Evolutionary conservation across 23 red algal species (phyloP).

Genomic region (Cyanidioschyzon merolae): DNA sequence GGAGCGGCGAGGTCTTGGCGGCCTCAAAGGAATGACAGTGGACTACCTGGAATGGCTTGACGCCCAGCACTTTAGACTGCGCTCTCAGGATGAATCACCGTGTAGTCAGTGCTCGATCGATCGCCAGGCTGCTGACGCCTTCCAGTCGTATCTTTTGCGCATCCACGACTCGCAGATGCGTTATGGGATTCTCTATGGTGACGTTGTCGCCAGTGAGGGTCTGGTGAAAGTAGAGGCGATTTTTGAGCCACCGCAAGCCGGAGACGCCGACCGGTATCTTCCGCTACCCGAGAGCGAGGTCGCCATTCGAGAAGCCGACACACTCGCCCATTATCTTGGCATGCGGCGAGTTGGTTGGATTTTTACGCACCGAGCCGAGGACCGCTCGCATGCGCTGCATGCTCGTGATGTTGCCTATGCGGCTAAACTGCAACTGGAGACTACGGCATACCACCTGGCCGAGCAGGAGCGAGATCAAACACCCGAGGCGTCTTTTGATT

Average conservation of each 20-base stretch:
- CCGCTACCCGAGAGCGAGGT: constrained; percentile 22
- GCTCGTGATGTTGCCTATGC: constrained; percentile 53
- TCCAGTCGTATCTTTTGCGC: constrained; percentile 23
- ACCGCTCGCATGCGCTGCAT: constrained; percentile 57
- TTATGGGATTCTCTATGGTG: constrained; percentile 37
- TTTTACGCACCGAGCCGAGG: constrained; percentile 35
- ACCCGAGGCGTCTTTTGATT: background rate
- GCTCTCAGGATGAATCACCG: constrained; percentile 4
- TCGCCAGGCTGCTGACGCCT: background rate
- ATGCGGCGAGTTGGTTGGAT: constrained; percentile 64
- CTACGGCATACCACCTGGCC: background rate
- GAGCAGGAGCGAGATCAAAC: background rate
- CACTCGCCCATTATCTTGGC: constrained; percentile 43
- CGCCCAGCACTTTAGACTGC: background rate
- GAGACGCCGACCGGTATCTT: constrained; percentile 43
- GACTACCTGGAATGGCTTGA: constrained; percentile 12
- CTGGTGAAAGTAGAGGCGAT: constrained; percentile 44
- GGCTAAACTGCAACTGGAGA: constrained; percentile 33
- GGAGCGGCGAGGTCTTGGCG: constrained; percentile 2
- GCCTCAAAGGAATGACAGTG: background rate
- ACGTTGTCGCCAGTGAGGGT: background rate
- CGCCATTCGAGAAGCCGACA: constrained; percentile 52
- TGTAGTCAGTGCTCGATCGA: constrained; percentile 10
- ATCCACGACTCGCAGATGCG: constrained; percentile 60
- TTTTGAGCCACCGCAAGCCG: constrained; percentile 84